Evolutionary conservation across 2,329 filamentous ascomycete genomes (phyloP).

Genomic region (Fusarium sp.): DNA sequence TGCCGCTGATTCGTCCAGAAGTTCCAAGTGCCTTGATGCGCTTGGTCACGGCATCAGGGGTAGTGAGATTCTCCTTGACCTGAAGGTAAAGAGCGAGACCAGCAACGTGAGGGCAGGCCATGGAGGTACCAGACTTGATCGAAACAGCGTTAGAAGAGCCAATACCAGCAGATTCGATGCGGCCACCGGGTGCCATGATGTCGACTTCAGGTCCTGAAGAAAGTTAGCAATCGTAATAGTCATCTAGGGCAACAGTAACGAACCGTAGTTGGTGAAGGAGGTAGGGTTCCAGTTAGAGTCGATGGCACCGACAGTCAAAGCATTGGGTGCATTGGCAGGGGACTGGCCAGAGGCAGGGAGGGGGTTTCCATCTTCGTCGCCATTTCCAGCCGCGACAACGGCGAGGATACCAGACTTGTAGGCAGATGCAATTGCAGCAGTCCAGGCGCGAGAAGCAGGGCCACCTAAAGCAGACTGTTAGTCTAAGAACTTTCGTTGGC

Average conservation of each 20-base stretch:
- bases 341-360: conserved; percentile 26
- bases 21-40: not conserved
- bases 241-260: not conserved
- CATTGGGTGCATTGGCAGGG: conserved; percentile 38
- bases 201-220: conserved; percentile 46
- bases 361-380: not conserved
- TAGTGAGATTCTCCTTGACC: not conserved
- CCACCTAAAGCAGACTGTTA: conserved; percentile 3
- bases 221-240: not conserved
- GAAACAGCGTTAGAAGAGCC: conserved; percentile 51
- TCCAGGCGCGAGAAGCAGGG: conserved; percentile 16
- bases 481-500: not conserved
- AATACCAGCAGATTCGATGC: conserved; percentile 51
- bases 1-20: not conserved
- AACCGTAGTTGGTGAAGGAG: conserved; percentile 60
- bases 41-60: not conserved
- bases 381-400: conserved; percentile 50
- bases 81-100: conserved; percentile 60
- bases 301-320: conserved; percentile 46
- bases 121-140: conserved; percentile 62
- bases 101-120: conserved; percentile 65
- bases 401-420: conserved; percentile 49
- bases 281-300: conserved; percentile 49
- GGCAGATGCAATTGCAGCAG: conserved; percentile 37
- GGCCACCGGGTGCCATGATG: conserved; percentile 58